Conservation (phyloP, 108 stramenopile species). For the Phaeodactylum tricornutum region DNA sequence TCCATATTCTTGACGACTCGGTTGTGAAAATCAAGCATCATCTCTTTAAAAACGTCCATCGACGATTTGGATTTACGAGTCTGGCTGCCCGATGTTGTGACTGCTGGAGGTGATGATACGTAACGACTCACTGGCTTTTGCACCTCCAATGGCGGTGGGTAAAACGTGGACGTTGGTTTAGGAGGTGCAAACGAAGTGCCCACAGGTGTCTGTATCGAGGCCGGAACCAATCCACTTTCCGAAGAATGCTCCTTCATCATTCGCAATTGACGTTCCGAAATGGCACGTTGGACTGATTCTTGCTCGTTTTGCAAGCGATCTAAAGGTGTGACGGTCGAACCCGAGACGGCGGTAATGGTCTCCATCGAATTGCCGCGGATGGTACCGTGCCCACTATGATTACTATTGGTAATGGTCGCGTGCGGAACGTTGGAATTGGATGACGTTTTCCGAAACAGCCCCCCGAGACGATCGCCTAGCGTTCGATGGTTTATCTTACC, state of each 20-base stretch:
- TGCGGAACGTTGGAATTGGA: neutral
- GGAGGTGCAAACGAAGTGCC: neutral
- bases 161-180: neutral
- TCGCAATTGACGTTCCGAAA: slow-evolving; percentile 17
- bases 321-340: slow-evolving; percentile 2
- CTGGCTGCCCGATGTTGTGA: neutral
- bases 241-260: no score
- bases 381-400: neutral
- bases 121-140: neutral
- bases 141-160: neutral
- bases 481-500: no score
- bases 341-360: neutral
- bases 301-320: slow-evolving; percentile 21
- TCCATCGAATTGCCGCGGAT: neutral
- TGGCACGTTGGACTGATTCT: slow-evolving; percentile 22
- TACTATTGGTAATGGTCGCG: no score
- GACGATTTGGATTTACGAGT: slow-evolving; percentile 21
- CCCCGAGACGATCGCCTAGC: neutral
- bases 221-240: slow-evolving; percentile 4
- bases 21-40: slow-evolving; percentile 11
- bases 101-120: neutral
- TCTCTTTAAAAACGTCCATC: slow-evolving; percentile 10
- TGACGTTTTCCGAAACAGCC: neutral
- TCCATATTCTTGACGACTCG: slow-evolving; percentile 18
- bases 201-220: neutral